phyloP scores from a whole-genome alignment of 495 filamentous ascomycete species.

The Penicillium cosmopolitanum region DNA sequence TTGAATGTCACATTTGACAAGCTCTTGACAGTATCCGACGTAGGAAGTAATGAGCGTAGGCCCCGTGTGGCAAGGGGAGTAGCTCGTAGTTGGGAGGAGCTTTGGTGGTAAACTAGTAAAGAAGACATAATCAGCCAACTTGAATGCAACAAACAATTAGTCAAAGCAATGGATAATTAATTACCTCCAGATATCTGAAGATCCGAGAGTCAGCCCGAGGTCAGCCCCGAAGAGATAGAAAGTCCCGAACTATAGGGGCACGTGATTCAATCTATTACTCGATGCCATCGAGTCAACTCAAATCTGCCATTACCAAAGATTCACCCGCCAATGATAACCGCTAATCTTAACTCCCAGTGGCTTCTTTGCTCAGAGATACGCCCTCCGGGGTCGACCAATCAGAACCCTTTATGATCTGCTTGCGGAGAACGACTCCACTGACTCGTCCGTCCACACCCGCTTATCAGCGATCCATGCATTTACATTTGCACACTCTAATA shows the following conservation, averaged over 20 bases:
- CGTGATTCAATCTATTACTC: slow-evolving; percentile 41
- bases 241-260: slow-evolving; percentile 11
- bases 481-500: not conserved
- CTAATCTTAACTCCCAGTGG: slow-evolving; percentile 14
- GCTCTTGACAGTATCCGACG: not conserved
- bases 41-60: not conserved
- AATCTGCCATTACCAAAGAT: not conserved
- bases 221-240: no score
- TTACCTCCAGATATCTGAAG: not conserved
- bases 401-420: slow-evolving; percentile 10
- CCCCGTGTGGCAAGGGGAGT: no score
- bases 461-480: slow-evolving; percentile 15
- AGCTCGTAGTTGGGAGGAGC: no score
- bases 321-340: slow-evolving; percentile 15
- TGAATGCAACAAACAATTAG: no score
- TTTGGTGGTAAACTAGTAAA: no score
- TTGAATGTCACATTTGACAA: not conserved
- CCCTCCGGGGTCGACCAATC: slow-evolving; percentile 12
- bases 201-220: no score
- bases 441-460: slow-evolving; percentile 14
- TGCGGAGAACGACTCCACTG: slow-evolving; percentile 21
- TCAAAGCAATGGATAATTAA: not conserved
- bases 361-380: slow-evolving; percentile 29
- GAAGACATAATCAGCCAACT: no score
- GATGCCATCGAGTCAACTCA: slow-evolving; percentile 47